These are phyloP conservation scores for Panicum hallii DNA, from an alignment of 202 grass and related monocot species.

Conservation along the genomic window DNA sequence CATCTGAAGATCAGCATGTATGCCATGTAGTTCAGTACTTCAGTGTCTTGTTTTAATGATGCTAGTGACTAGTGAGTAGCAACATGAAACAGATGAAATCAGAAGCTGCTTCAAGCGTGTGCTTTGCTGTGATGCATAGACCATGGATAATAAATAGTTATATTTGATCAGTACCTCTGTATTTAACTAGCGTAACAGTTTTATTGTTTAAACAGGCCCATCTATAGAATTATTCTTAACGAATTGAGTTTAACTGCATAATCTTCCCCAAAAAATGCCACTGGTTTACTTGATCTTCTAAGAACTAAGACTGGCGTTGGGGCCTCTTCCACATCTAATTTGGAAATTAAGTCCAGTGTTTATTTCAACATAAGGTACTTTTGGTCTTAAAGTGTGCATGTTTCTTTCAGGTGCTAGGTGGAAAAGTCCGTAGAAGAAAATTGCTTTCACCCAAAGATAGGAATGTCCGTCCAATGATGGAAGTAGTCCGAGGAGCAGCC, in stretches of 20 bases:
- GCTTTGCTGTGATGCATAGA: not conserved
- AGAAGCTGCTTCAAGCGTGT: not conserved
- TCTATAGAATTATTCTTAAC: not conserved
- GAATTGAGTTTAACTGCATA: slow-evolving; percentile 2
- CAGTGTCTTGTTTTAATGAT: not conserved
- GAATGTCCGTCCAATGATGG: slow-evolving; percentile 98
- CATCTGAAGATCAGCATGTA: not conserved
- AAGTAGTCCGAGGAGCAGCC: slow-evolving; percentile 90
- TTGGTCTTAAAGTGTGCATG: slow-evolving; percentile 18
- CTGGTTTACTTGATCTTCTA: not conserved
- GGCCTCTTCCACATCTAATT: not conserved
- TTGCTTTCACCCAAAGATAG: slow-evolving; percentile 91
- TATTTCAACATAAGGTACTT: not conserved
- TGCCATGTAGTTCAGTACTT: not conserved
- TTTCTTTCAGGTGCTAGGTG: slow-evolving; percentile 73
- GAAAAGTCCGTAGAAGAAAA: slow-evolving; percentile 86
- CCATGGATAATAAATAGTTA: not conserved
- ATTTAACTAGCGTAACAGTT: not conserved
- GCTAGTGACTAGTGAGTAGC: not conserved
- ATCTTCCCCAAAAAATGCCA: not conserved
- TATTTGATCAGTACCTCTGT: not conserved
- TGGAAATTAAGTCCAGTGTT: not conserved
- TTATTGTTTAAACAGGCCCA: not conserved
- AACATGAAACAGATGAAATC: not conserved
- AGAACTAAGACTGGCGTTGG: not conserved